Conservation (phyloP, 805 yeast species). For the Clavispora asparagi region DNA sequence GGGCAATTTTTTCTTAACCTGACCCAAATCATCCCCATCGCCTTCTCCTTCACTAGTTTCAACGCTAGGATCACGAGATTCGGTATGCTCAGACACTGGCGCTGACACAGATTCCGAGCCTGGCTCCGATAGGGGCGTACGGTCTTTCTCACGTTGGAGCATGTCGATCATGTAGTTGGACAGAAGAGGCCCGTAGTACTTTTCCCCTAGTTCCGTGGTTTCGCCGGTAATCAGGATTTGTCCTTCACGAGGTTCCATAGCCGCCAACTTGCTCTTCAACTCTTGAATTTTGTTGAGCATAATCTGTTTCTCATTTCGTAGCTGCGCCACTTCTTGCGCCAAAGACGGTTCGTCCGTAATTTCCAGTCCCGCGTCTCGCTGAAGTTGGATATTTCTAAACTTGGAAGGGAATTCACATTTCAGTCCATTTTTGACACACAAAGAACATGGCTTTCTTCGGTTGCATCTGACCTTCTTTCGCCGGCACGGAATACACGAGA, state of each 20-base stretch:
- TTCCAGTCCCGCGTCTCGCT: background rate
- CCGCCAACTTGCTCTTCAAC: background rate
- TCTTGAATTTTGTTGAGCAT: conserved; percentile 10
- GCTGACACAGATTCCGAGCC: conserved; percentile 5
- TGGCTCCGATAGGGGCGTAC: conserved; percentile 4
- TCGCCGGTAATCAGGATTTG: conserved; percentile 26
- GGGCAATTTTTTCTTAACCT: conserved; percentile 31
- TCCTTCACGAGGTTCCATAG: background rate
- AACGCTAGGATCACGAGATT: background rate
- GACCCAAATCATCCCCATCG: conserved; percentile 1
- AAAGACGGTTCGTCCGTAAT: conserved; percentile 1
- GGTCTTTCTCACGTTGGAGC: conserved; percentile 16
- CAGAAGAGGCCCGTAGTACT: conserved; percentile 50
- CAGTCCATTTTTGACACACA: conserved; percentile 8
- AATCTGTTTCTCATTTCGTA: conserved; percentile 18
- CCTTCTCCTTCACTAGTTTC: background rate
- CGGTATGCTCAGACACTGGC: background rate
- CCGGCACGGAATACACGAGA: conserved; percentile 16
- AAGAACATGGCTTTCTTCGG: conserved; percentile 15
- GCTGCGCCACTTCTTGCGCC: conserved; percentile 14
- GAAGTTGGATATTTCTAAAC: conserved; percentile 8
- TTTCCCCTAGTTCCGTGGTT: conserved; percentile 35
- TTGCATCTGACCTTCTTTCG: conserved; percentile 16
- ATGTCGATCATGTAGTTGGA: conserved; percentile 42
- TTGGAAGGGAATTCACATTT: conserved; percentile 15